These are phyloP conservation scores for Hortaea werneckii DNA, from an alignment of 2,329 filamentous ascomycete species.

Conservation along the genomic window DNA sequence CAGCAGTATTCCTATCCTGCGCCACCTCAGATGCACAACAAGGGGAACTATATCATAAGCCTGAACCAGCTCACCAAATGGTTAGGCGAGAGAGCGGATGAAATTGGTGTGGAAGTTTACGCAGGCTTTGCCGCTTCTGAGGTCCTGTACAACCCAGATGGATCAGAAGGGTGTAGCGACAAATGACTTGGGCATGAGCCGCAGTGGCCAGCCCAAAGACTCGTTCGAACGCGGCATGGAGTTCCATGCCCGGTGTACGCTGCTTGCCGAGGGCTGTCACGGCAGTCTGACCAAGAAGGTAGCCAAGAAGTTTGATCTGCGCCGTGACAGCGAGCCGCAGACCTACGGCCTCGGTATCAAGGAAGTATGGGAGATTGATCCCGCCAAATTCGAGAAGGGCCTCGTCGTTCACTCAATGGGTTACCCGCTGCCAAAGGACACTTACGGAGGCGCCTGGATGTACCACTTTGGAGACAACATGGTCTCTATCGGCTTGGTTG, in stretches of 20 bases:
- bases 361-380: conserved; percentile 93
- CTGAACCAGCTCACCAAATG: conserved; percentile 92
- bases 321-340: conserved; percentile 81
- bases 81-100: conserved; percentile 93
- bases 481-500: conserved; percentile 82
- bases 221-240: conserved; percentile 96
- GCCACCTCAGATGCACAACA: conserved; percentile 95
- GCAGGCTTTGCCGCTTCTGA: conserved; percentile 92
- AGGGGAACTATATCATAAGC: conserved; percentile 95
- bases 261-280: conserved; percentile 92
- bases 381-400: conserved; percentile 83
- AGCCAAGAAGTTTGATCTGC: conserved; percentile 84
- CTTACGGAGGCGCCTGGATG: conserved; percentile 98
- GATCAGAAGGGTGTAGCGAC: conserved; percentile 84
- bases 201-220: conserved; percentile 76
- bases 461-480: conserved; percentile 98
- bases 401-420: conserved; percentile 84
- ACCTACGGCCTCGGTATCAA: conserved; percentile 93
- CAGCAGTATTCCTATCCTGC: conserved; percentile 69
- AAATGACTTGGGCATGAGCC: conserved; percentile 79
- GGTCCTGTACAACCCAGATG: conserved; percentile 75
- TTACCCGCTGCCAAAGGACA: conserved; percentile 77
- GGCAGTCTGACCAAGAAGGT: conserved; percentile 92
- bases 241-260: conserved; percentile 83
- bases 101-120: conserved; percentile 90